Conservation (phyloP, 768 basidiomycete genomes). For the Collybiopsis confluens region DNA sequence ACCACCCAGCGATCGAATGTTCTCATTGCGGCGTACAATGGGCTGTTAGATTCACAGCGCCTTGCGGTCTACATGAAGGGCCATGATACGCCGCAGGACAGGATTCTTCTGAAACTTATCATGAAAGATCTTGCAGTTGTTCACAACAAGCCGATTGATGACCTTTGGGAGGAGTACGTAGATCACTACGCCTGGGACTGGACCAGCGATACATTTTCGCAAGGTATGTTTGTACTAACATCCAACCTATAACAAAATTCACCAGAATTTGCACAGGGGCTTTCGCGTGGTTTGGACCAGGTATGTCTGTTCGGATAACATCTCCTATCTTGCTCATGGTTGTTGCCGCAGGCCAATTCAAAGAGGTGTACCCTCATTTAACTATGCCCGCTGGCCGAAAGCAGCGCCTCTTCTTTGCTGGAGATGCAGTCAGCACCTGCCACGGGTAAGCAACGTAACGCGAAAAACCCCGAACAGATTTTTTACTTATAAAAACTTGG, state of each 20-base stretch:
- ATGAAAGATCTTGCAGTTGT: conserved; percentile 24
- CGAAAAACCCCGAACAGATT: too few relatives aligned
- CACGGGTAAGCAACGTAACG: too few relatives aligned
- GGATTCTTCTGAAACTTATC: conserved; percentile 22
- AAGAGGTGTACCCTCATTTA: conserved; percentile 18
- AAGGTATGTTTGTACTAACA: conserved; percentile 4
- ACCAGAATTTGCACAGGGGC: neutral
- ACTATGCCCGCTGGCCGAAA: conserved; percentile 16
- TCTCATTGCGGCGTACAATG: conserved; percentile 21
- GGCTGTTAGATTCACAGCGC: conserved; percentile 26
- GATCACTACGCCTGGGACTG: conserved; percentile 22
- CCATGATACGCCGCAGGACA: conserved; percentile 15
- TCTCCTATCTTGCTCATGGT: too few relatives aligned
- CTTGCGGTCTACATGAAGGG: conserved; percentile 22
- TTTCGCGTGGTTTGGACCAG: conserved; percentile 13
- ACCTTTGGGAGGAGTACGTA: conserved; percentile 14
- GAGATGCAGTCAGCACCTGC: conserved; percentile 20
- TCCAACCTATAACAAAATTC: neutral
- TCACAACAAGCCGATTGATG: conserved; percentile 18
- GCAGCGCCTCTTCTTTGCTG: conserved; percentile 30
- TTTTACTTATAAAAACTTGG: too few relatives aligned
- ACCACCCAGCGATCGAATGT: conserved; percentile 3
- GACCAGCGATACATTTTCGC: conserved; percentile 17
- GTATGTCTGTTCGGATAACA: conserved; percentile 14
- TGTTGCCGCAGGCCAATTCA: conserved; percentile 34